Conservation (phyloP, 108 stramenopile species). For the Cafeteria roenbergensis region DNA sequence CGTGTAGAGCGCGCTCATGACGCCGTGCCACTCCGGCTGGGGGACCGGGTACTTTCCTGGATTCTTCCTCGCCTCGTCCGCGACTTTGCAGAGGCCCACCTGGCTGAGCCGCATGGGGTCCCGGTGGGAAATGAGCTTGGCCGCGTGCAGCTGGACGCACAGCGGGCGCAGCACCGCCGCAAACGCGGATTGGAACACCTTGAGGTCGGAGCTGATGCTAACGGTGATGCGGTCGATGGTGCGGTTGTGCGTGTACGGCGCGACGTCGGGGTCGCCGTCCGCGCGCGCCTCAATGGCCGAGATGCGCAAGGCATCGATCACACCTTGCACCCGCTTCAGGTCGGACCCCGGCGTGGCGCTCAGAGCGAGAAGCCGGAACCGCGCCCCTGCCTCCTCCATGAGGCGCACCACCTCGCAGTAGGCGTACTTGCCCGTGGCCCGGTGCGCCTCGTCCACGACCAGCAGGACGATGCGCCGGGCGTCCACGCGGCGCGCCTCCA, state of each 20-base stretch:
- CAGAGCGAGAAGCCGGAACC: conserved; percentile 56
- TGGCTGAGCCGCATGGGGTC: background rate
- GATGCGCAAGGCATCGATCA: conserved; percentile 53
- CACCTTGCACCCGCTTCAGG: conserved; percentile 62
- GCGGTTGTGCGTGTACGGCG: conserved; percentile 59
- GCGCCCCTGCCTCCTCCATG: conserved; percentile 40
- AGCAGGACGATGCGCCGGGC: conserved; percentile 58
- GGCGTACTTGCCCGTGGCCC: conserved; percentile 77
- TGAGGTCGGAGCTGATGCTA: conserved; percentile 1
- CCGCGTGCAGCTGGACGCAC: background rate
- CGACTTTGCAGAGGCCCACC: background rate
- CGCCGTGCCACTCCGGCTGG: background rate
- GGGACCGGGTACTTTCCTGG: background rate
- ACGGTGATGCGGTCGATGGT: conserved; percentile 53
- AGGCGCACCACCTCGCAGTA: conserved; percentile 53
- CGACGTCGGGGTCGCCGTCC: conserved; percentile 64
- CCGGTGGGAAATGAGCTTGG: background rate
- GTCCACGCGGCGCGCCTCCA: conserved; percentile 43
- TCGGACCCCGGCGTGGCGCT: conserved; percentile 86
- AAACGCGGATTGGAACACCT: background rate
- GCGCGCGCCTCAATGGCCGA: conserved; percentile 54
- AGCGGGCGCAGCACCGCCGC: background rate
- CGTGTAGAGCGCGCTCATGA: background rate
- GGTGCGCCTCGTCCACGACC: conserved; percentile 92
- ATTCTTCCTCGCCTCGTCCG: background rate